These are phyloP conservation scores for Sclerotinia minor DNA, from an alignment of 2,329 filamentous ascomycete genomes.

Conservation along the genomic window DNA sequence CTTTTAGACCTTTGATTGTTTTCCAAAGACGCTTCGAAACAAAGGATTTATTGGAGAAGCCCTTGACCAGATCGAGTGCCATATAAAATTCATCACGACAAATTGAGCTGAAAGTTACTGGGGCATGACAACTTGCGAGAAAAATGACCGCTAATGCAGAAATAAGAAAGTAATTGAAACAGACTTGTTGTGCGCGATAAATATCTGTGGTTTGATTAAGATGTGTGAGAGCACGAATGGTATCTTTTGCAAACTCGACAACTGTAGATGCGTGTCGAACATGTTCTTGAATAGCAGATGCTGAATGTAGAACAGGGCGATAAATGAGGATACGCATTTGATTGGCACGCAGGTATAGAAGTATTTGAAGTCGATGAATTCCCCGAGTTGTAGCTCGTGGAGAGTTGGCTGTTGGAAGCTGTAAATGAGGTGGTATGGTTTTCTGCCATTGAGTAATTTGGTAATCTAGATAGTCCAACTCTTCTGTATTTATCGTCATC, in stretches of 20 bases:
- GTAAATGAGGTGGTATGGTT: constrained; percentile 62
- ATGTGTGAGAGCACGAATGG: constrained; percentile 68
- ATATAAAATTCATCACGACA: constrained; percentile 78
- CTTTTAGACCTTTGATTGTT: constrained; percentile 64
- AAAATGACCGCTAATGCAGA: constrained; percentile 75
- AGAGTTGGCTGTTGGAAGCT: constrained; percentile 52
- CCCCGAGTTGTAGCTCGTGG: constrained; percentile 44
- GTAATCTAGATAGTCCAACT: constrained; percentile 78
- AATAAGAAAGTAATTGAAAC: constrained; percentile 79
- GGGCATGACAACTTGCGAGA: constrained; percentile 73
- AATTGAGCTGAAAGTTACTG: constrained; percentile 65
- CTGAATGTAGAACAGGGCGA: constrained; percentile 81
- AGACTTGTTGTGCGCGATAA: constrained; percentile 70
- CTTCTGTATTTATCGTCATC: constrained; percentile 53
- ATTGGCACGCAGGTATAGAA: constrained; percentile 83
- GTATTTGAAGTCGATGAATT: constrained; percentile 72
- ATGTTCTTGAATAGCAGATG: constrained; percentile 78
- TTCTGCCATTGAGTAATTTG: constrained; percentile 88
- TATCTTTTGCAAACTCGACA: constrained; percentile 74
- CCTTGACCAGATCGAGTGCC: constrained; percentile 72
- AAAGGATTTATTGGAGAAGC: constrained; percentile 69
- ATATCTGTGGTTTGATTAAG: constrained; percentile 72
- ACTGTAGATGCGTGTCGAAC: constrained; percentile 70
- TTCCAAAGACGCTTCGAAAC: constrained; percentile 73
- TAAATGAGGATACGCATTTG: constrained; percentile 90